Conservation (phyloP, 768 basidiomycete genomes). For the Calocera cornea region DNA sequence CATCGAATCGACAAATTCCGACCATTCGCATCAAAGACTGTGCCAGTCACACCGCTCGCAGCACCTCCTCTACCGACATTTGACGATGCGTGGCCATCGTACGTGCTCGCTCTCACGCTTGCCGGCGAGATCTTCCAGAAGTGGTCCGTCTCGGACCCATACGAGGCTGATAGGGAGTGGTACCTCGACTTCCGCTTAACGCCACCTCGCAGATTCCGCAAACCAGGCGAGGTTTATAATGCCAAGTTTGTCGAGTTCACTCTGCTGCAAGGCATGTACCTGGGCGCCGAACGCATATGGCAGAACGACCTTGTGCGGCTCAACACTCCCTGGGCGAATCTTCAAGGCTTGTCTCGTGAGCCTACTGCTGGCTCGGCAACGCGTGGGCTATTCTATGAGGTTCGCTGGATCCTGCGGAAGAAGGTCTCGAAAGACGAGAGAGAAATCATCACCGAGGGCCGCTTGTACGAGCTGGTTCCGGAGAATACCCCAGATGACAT, state of each 20-base stretch:
- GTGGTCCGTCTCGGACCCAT: not conserved
- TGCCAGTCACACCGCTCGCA: not conserved
- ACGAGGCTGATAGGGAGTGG: not conserved
- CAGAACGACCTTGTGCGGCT: constrained; percentile 5
- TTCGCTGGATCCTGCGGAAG: not conserved
- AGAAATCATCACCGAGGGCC: not conserved
- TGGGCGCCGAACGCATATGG: not conserved
- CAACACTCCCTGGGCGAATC: not conserved
- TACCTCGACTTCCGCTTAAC: not conserved
- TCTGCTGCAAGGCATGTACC: not conserved
- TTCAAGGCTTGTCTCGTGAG: not conserved
- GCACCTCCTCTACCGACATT: not conserved
- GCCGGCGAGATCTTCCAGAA: not conserved
- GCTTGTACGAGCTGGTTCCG: not conserved
- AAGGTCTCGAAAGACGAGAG: not conserved
- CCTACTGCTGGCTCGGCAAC: not conserved
- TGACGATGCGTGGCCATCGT: not conserved
- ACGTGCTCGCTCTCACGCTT: not conserved
- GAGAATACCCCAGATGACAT: not conserved
- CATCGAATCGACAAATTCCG: not conserved
- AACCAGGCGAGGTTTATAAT: not conserved
- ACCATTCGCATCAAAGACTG: not conserved
- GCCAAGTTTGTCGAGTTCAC: constrained; percentile 3
- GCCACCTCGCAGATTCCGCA: not conserved
- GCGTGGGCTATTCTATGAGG: not conserved